Evolutionary conservation across 2,329 filamentous ascomycete species (phyloP).

Genomic region (Trichoderma lentiforme): DNA sequence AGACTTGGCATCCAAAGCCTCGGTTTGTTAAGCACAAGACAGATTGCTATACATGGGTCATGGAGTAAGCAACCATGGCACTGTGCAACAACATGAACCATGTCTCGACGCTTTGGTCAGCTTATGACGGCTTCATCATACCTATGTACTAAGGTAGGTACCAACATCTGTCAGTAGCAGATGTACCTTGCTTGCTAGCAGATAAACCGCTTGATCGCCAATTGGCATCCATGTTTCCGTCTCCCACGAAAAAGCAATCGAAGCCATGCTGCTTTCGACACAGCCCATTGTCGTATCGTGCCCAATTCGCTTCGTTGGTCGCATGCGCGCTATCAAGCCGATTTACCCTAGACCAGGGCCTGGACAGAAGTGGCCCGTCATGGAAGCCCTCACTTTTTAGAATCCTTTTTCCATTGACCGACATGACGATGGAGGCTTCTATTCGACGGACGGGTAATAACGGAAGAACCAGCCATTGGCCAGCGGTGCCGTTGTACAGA

Average conservation of each 20-base stretch:
- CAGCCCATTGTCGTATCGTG: not conserved
- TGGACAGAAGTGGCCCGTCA: not conserved
- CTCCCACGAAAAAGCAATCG: not conserved
- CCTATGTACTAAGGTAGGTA: not conserved
- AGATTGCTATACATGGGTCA: not conserved
- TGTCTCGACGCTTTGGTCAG: not conserved
- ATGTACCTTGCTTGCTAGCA: not conserved
- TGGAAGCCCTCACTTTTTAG: constrained; percentile 6
- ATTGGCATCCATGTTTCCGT: not conserved
- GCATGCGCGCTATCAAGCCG: constrained; percentile 9
- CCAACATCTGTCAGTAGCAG: not conserved
- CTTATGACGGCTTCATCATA: not conserved
- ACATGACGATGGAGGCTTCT: not conserved
- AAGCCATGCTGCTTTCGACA: not conserved
- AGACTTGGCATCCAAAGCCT: not conserved
- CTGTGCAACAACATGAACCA: not conserved
- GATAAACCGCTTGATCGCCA: not conserved
- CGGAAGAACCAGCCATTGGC: not conserved
- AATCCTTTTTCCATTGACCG: not conserved
- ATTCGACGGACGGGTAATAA: not conserved
- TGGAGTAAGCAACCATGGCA: not conserved
- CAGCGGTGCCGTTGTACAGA: not conserved
- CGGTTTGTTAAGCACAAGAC: not conserved
- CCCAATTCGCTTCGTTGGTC: not conserved
- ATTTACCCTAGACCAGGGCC: constrained; percentile 10